A percentile compares a stretch with the other conserved stretches of the same genome.
Conservation (phyloP, 176 grass and related monocot genomes). For the Oryza longistaminata region DNA sequence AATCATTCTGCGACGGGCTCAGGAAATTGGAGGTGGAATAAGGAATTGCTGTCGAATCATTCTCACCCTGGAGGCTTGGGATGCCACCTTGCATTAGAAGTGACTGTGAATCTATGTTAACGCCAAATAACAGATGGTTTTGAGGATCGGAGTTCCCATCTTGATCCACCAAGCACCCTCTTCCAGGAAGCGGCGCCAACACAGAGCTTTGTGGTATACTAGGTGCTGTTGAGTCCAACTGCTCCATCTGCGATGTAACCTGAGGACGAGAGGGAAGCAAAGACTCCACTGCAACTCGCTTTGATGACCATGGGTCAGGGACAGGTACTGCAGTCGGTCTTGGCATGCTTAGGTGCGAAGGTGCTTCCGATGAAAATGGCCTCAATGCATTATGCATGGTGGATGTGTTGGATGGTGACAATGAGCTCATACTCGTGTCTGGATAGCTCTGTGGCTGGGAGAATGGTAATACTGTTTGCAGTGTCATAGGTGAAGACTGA, state of each 20-base stretch:
- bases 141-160: conserved; percentile 67
- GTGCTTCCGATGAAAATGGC: conserved; percentile 65
- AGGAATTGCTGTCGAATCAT: conserved; percentile 59
- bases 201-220: conserved; percentile 59
- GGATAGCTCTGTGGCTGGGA: conserved; percentile 67
- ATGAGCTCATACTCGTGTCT: conserved; percentile 55
- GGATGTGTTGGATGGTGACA: conserved; percentile 49
- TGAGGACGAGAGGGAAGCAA: conserved; percentile 50
- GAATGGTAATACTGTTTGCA: conserved; percentile 53
- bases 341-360: conserved; percentile 58
- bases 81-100: conserved; percentile 73
- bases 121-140: conserved; percentile 72
- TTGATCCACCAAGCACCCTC: conserved; percentile 72
- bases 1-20: conserved; percentile 71
- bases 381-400: conserved; percentile 53
- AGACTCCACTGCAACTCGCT: conserved; percentile 75
- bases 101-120: conserved; percentile 74
- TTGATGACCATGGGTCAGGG: conserved; percentile 66
- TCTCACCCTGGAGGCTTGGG: conserved; percentile 52
- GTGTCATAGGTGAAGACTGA: conserved; percentile 45
- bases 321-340: conserved; percentile 56
- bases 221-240: conserved; percentile 54
- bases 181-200: conserved; percentile 71
- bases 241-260: conserved; percentile 47
- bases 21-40: conserved; percentile 86